phyloP scores from a whole-genome alignment of 176 grass and related monocot genomes.

The Tillandsia fasciculata region DNA sequence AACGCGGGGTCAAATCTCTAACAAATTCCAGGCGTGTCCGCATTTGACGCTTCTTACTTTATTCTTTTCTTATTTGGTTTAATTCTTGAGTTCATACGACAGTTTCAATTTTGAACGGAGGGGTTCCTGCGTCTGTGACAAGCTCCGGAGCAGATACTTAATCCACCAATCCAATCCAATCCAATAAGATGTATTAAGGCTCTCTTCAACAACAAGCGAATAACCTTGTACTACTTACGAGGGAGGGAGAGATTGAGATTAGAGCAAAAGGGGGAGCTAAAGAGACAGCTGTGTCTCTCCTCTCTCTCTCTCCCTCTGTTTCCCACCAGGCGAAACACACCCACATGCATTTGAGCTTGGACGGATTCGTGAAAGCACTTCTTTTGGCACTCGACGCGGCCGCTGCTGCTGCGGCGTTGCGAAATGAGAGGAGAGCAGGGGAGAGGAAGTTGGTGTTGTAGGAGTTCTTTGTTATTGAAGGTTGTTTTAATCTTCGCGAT shows the following conservation, averaged over 20 bases:
- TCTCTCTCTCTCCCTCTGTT: not conserved
- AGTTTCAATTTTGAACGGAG: no score
- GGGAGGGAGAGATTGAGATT: not conserved
- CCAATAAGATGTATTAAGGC: not conserved
- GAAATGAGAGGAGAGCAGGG: not conserved
- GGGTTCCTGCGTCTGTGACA: no score
- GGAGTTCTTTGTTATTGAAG: not conserved
- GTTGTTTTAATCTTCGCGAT: not conserved
- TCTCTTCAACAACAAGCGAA: not conserved
- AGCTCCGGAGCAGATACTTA: no score
- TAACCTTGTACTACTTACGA: not conserved
- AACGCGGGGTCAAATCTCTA: not conserved
- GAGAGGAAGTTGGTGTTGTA: not conserved
- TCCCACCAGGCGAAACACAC: not conserved
- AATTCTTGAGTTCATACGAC: no score
- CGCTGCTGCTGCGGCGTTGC: not conserved
- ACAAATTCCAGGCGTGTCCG: no score
- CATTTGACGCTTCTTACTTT: no score
- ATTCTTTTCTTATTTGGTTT: no score
- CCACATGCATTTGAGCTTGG: no score
- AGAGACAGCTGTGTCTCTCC: not conserved
- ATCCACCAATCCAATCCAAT: not conserved
- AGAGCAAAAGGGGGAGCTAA: not conserved
- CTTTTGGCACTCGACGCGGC: not conserved
- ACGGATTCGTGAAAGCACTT: no score